Conservation (phyloP, 805 yeast species). For the Yarrowia sp. region DNA sequence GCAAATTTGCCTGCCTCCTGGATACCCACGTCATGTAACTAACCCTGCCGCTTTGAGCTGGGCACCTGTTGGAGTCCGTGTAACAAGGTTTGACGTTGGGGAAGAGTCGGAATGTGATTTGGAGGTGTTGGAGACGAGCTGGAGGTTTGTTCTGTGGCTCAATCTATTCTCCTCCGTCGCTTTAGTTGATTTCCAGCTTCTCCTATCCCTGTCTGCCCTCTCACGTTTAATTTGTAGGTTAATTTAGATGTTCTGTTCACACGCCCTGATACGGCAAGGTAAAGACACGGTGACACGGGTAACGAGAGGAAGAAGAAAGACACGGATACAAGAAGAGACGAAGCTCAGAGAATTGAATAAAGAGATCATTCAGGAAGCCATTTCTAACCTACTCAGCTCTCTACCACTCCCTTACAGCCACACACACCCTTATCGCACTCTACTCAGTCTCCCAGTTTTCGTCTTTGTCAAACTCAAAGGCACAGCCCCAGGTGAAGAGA, state of each 20-base stretch:
- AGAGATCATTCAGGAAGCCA: no score
- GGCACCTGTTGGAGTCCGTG: not conserved
- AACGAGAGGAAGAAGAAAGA: no score
- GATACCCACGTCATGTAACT: conserved; percentile 1
- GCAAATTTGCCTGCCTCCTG: no score
- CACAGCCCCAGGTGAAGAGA: conserved; percentile 13
- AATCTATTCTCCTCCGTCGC: no score
- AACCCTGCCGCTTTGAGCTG: conserved; percentile 4
- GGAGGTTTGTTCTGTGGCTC: no score
- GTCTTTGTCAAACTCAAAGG: conserved; percentile 4
- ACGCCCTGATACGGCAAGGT: not conserved
- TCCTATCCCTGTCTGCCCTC: not conserved
- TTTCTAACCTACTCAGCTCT: no score
- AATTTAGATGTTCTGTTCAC: not conserved
- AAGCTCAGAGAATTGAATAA: no score
- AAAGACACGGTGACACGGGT: not conserved
- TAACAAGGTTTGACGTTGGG: not conserved
- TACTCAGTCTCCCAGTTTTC: no score
- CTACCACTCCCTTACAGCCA: no score
- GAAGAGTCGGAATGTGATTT: not conserved
- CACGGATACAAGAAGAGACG: no score
- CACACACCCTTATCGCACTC: no score
- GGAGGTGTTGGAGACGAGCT: not conserved
- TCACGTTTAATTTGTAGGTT: not conserved
- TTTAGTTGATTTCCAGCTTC: no score